Conservation (phyloP, 208 protist species). For the Leishmania martiniquensis region DNA sequence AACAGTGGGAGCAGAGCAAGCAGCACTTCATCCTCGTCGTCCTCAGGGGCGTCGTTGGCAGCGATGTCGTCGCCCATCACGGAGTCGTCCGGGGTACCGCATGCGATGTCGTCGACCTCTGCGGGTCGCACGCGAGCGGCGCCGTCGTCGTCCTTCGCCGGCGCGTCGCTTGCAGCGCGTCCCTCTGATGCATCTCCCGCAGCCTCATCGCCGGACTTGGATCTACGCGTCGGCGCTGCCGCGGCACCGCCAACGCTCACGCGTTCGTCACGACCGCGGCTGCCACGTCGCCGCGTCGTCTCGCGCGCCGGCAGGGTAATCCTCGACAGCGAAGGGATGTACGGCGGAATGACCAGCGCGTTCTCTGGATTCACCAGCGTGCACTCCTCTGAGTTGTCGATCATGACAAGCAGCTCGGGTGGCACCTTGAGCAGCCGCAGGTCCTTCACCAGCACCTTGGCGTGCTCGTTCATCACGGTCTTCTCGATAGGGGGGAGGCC, state of each 20-base stretch:
- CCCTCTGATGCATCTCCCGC: background rate
- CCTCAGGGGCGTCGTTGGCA: constrained; percentile 28
- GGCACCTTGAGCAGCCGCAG: constrained; percentile 83
- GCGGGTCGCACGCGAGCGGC: background rate
- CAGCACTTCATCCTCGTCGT: constrained; percentile 72
- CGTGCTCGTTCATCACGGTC: constrained; percentile 41
- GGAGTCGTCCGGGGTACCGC: constrained; percentile 1
- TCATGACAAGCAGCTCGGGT: constrained; percentile 82
- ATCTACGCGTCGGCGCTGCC: background rate
- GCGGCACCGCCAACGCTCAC: background rate
- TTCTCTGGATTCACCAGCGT: constrained; percentile 80
- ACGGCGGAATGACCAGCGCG: constrained; percentile 78
- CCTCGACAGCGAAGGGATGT: constrained; percentile 57
- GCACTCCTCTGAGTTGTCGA: constrained; percentile 88
- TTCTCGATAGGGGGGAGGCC: constrained; percentile 6
- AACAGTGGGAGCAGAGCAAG: constrained; percentile 75
- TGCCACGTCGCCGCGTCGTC: constrained; percentile 3
- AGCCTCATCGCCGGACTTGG: background rate
- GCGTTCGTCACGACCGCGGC: background rate
- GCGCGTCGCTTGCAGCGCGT: background rate
- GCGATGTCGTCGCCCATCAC: constrained; percentile 19
- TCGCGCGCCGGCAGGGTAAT: background rate
- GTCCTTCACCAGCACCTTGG: constrained; percentile 84
- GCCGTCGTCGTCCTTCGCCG: background rate
- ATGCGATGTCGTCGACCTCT: background rate